phyloP scores from a whole-genome alignment of 805 yeast genomes.

The Candida xyloterini region DNA sequence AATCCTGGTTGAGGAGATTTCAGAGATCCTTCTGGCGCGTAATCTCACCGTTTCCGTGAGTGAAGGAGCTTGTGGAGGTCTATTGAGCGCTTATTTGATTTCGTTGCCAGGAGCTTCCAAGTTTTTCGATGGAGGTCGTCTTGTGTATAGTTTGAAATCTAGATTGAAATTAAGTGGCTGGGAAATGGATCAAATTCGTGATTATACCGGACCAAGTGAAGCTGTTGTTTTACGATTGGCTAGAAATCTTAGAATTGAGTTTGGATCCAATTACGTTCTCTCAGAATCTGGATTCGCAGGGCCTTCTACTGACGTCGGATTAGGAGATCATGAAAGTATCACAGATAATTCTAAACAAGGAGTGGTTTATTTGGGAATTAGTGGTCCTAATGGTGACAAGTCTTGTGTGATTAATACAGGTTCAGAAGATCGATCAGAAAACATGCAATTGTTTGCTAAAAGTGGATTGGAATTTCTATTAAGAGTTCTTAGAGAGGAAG shows the following conservation, averaged over 20 bases:
- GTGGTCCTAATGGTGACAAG: constrained; percentile 59
- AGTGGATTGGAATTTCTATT: constrained; percentile 61
- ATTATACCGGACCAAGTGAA: constrained; percentile 80
- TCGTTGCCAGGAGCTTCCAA: constrained; percentile 82
- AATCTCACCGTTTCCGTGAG: constrained; percentile 72
- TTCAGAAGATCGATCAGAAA: constrained; percentile 49
- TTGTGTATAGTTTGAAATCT: constrained; percentile 74
- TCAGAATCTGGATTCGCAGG: constrained; percentile 92
- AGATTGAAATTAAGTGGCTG: constrained; percentile 76
- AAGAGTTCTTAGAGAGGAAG: constrained; percentile 39
- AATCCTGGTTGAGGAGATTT: constrained; percentile 52
- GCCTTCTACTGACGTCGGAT: constrained; percentile 44
- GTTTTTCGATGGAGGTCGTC: constrained; percentile 80
- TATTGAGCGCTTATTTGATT: constrained; percentile 74
- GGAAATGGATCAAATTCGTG: constrained; percentile 64
- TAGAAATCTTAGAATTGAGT: constrained; percentile 71
- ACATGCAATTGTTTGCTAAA: constrained; percentile 76
- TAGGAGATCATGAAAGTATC: constrained; percentile 33
- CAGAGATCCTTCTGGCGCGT: constrained; percentile 49
- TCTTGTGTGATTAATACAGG: constrained; percentile 47
- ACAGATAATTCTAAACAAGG: constrained; percentile 47
- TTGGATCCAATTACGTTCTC: constrained; percentile 78
- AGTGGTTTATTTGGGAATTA: constrained; percentile 66
- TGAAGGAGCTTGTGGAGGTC: constrained; percentile 90
- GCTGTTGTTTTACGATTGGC: constrained; percentile 74